phyloP scores from a whole-genome alignment of 306 rosid species.

The Castanea crenata region DNA sequence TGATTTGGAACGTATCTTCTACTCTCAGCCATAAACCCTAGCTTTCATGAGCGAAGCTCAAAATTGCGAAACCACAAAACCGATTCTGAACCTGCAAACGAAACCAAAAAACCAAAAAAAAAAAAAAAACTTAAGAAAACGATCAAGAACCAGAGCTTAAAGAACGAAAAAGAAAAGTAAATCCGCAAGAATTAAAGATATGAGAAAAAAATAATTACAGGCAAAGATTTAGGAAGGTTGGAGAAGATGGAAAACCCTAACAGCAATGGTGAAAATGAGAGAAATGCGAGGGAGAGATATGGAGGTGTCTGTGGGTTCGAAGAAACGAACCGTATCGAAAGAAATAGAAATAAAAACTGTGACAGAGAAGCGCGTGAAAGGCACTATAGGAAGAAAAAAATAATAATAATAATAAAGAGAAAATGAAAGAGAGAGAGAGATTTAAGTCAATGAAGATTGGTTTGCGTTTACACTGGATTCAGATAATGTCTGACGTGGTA shows the following conservation, averaged over 20 bases:
- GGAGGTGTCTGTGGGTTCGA: background rate
- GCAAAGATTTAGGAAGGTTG: background rate
- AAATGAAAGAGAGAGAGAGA: background rate
- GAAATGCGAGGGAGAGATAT: background rate
- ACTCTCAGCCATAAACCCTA: slow-evolving; percentile 45
- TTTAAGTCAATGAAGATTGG: background rate
- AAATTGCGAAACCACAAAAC: background rate
- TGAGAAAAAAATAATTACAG: background rate
- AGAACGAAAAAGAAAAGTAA: background rate
- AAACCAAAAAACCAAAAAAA: background rate
- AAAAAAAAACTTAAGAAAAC: background rate
- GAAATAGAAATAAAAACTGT: too few species aligned
- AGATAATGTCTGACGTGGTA: slow-evolving; percentile 31
- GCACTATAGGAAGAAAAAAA: background rate
- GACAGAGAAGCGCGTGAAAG: slow-evolving; percentile 30
- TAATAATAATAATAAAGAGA: too few species aligned
- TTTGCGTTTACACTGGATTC: slow-evolving; percentile 13
- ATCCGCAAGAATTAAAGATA: background rate
- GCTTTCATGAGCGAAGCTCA: slow-evolving; percentile 13
- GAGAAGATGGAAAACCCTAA: background rate
- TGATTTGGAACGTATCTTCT: slow-evolving; percentile 32
- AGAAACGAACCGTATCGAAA: background rate
- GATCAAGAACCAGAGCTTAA: background rate
- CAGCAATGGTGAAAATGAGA: background rate
- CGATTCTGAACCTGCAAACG: background rate